phyloP scores from a whole-genome alignment of 2,329 filamentous ascomycete species.

The Pseudocercospora ulei region DNA sequence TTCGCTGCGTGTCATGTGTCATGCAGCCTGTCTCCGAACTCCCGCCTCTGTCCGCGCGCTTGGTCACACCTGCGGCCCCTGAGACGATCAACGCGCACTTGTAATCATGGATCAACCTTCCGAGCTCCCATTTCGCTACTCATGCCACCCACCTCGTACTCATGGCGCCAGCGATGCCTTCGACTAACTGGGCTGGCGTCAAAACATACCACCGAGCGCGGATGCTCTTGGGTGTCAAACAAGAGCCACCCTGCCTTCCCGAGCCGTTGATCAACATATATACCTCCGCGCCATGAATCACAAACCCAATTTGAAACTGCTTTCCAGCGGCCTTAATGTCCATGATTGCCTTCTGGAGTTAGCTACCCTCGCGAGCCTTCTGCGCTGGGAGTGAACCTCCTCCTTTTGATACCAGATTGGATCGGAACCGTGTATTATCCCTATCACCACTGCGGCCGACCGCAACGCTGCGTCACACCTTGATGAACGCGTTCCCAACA shows the following conservation, averaged over 20 bases:
- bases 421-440: not conserved
- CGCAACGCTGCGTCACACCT: not conserved
- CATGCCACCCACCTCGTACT: conserved; percentile 4
- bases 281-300: not conserved
- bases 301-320: conserved; percentile 7
- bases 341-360: not conserved
- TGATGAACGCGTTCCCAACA: conserved; percentile 4
- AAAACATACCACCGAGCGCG: conserved; percentile 2
- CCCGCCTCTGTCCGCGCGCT: not conserved
- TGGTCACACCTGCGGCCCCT: too few relatives aligned
- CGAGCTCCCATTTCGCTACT: not conserved
- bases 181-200: conserved; percentile 4
- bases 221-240: conserved; percentile 1
- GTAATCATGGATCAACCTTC: conserved; percentile 9
- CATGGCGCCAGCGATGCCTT: conserved; percentile 6
- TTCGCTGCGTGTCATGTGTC: conserved; percentile 6
- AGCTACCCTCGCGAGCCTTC: conserved; percentile 1
- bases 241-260: not conserved
- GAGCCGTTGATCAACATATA: conserved; percentile 1
- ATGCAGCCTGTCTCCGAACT: conserved; percentile 1
- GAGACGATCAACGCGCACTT: conserved; percentile 7
- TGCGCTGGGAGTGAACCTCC: conserved; percentile 1
- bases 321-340: conserved; percentile 3
- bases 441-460: not conserved
- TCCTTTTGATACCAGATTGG: too few relatives aligned